Percentiles rank a stretch among this genome's conserved stretches.
Evolutionary conservation across 2,329 filamentous ascomycete species (phyloP).

Genomic region (Alternaria arbusti): DNA sequence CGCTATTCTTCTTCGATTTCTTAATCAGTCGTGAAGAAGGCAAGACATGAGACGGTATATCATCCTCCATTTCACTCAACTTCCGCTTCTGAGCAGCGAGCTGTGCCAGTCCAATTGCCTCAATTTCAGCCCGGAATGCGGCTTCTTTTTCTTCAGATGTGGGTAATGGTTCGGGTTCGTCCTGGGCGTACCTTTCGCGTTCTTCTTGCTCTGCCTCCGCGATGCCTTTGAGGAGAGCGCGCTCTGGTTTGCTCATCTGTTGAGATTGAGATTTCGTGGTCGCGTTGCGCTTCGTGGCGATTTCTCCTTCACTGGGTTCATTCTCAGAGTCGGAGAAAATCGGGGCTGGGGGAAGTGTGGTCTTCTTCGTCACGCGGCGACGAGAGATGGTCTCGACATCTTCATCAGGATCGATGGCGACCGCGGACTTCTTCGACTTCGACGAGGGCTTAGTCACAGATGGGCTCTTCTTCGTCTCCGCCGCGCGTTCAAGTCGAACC

Average conservation of each 20-base stretch:
- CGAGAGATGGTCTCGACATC: not conserved
- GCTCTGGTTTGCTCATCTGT: not conserved
- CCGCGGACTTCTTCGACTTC: not conserved
- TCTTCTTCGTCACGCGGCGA: not conserved
- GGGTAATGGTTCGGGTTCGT: not conserved
- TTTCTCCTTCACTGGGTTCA: not conserved
- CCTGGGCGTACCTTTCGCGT: not conserved
- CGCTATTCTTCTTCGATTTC: not conserved
- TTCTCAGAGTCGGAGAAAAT: not conserved
- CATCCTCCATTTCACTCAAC: not conserved
- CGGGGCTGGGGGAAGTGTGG: not conserved
- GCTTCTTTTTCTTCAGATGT: not conserved
- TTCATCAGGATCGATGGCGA: not conserved
- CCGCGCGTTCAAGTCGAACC: not conserved
- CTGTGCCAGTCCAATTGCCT: not conserved
- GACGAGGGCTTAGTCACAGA: not conserved
- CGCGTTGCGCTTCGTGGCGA: not conserved
- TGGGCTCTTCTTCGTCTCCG: not conserved
- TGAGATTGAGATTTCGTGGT: not conserved
- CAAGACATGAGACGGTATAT: not conserved
- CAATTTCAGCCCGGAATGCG: not conserved
- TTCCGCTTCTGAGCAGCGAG: not conserved
- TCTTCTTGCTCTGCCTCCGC: not conserved
- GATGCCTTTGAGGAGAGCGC: not conserved
- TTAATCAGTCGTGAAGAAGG: not conserved